Evolutionary conservation across 2,329 filamentous ascomycete species (phyloP).

Genomic region (Talaromyces sp.): DNA sequence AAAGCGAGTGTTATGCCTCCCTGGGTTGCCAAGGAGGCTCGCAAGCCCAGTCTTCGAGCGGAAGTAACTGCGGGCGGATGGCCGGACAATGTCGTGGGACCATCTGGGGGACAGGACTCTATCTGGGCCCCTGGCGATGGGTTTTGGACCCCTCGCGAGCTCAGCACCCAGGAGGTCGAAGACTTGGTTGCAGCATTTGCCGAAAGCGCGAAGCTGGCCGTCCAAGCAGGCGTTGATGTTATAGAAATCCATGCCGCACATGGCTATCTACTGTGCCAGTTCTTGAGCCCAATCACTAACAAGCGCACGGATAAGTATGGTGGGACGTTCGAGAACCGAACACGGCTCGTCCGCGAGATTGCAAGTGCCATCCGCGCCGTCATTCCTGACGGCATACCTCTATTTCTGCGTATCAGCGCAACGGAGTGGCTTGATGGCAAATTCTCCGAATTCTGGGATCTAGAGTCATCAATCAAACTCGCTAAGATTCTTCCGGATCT

Average conservation of each 20-base stretch:
- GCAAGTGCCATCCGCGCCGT: conserved; percentile 32
- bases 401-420: conserved; percentile 66
- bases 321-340: conserved; percentile 57
- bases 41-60: conserved; percentile 29
- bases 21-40: conserved; percentile 26
- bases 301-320: conserved; percentile 55
- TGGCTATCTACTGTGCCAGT: conserved; percentile 68
- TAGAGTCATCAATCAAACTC: conserved; percentile 35
- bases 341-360: conserved; percentile 62
- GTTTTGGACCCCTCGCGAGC: conserved; percentile 60
- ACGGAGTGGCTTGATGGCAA: conserved; percentile 65
- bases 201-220: conserved; percentile 53
- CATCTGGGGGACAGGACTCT: conserved; percentile 43
- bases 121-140: conserved; percentile 56
- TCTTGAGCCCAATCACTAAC: conserved; percentile 67
- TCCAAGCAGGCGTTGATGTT: conserved; percentile 68
- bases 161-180: conserved; percentile 64
- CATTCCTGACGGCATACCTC: conserved; percentile 63
- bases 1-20: conserved; percentile 56
- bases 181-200: conserved; percentile 58
- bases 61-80: conserved; percentile 50
- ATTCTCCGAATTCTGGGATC: conserved; percentile 31
- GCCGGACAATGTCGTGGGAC: conserved; percentile 46
- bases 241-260: conserved; percentile 78
- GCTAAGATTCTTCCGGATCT: conserved; percentile 37